Percentiles rank a stretch among this genome's conserved stretches.
These are phyloP conservation scores for Candida ficus DNA, from an alignment of 805 yeast species.

Conservation along the genomic window DNA sequence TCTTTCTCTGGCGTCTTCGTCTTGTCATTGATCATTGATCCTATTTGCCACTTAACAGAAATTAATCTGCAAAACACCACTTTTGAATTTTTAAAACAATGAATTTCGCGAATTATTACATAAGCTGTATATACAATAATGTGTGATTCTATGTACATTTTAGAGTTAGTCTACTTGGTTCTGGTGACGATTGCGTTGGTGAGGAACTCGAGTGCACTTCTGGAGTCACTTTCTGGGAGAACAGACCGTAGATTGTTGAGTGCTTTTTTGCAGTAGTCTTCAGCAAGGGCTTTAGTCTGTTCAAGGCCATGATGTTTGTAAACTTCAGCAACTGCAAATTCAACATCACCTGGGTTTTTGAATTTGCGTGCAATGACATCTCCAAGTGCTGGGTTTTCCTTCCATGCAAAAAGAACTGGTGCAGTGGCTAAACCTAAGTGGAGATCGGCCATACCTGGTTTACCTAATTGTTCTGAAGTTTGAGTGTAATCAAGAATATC, in stretches of 20 bases:
- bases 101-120: neutral
- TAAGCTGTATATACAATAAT: neutral
- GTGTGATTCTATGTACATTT: neutral
- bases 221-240: slow-evolving; percentile 84
- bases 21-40: no score
- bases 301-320: slow-evolving; percentile 65
- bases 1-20: no score
- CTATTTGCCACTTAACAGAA: no score
- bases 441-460: slow-evolving; percentile 94
- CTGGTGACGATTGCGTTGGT: slow-evolving; percentile 83
- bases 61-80: no score
- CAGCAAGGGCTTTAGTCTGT: slow-evolving; percentile 72
- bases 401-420: slow-evolving; percentile 94
- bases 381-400: slow-evolving; percentile 78
- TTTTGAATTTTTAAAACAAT: no score
- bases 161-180: slow-evolving; percentile 49
- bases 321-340: slow-evolving; percentile 73
- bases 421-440: slow-evolving; percentile 95
- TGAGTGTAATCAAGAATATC: slow-evolving; percentile 94
- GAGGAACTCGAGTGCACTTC: slow-evolving; percentile 79
- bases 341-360: slow-evolving; percentile 75
- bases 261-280: slow-evolving; percentile 72
- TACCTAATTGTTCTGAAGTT: slow-evolving; percentile 80
- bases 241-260: slow-evolving; percentile 55
- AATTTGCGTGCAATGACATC: slow-evolving; percentile 81